Evolutionary conservation across 108 stramenopile species (phyloP), one percentile per base, ranked within the genome.

Genomic region (Cylindrotheca fusiformis): DNA sequence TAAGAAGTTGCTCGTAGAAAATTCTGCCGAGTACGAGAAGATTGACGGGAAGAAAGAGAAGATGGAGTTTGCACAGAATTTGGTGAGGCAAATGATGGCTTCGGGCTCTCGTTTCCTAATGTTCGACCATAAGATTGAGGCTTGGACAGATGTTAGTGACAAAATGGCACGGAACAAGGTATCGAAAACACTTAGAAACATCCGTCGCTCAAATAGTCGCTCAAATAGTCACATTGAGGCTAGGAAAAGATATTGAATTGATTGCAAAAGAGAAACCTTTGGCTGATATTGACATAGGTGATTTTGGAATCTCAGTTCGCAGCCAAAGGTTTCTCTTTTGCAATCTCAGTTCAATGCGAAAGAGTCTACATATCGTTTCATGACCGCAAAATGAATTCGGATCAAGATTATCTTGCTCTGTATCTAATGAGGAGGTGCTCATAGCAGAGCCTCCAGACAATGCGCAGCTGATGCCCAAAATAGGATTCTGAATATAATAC

Each of bases 51-150:
- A 27, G 36, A 14, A 14, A 12, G 60, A 60, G 27, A 60, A 60
- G 19, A 60, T 36, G 21, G 25, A 27, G 3, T 24, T 60, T 5
- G n/a, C 60, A 3, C 21, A 10, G 48, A 20, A 60, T 17, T 10
- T 60, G 2, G 47, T 60, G n/a, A 6, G 48, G 12, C 27, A 46
- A 24, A 23, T 60, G 46, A 60, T 48, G 46, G 23, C 21, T 6
- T 20, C n/a, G 2, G 60, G 60, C 3, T 22, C 47, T 3, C 17
- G 60, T 14, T 60, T 60, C 60, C 24, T 60, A 41, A 10, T 14
- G 14, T 41, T 41, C 14, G 36, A 41, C 36, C 10, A 14, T 14
- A 41, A 41, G 6, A 41, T 14, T 14, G 14, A 14, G 36, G 14
- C 10, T 41, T 41, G 36, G 36, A 10, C 36, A 6, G 14, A 10